Percentiles rank a stretch among this genome's conserved stretches.
Evolutionary conservation across 495 filamentous ascomycete genomes (phyloP).

Genomic region (Penicillium angulare): DNA sequence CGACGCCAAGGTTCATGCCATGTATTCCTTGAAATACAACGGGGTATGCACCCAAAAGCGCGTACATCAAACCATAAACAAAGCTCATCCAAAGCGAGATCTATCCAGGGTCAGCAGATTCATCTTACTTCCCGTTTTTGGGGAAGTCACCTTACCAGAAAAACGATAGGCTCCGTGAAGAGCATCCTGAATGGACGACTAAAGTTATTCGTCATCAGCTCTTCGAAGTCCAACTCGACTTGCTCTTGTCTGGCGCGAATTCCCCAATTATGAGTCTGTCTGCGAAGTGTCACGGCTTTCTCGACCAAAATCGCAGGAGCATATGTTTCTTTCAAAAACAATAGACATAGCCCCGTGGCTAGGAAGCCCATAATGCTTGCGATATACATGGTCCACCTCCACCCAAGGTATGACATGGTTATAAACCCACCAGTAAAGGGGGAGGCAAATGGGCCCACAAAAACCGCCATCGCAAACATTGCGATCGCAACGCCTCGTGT

Average conservation of each 20-base stretch:
- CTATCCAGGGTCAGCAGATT: slow-evolving; percentile 24
- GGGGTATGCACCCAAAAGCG: slow-evolving; percentile 39
- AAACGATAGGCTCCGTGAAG: slow-evolving; percentile 42
- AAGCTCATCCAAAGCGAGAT: slow-evolving; percentile 49
- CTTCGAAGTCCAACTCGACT: slow-evolving; percentile 41
- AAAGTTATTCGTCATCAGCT: slow-evolving; percentile 42
- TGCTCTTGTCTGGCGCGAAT: slow-evolving; percentile 50
- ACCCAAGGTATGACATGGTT: slow-evolving; percentile 40
- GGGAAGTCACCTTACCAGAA: slow-evolving; percentile 8
- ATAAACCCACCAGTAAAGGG: slow-evolving; percentile 50
- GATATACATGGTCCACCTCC: slow-evolving; percentile 51
- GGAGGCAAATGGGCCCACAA: slow-evolving; percentile 47
- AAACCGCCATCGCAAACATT: slow-evolving; percentile 51
- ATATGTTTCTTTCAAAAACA: slow-evolving; percentile 41
- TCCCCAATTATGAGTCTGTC: slow-evolving; percentile 48
- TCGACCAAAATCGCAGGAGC: slow-evolving; percentile 36
- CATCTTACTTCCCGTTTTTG: too few species aligned
- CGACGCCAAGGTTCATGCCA: slow-evolving; percentile 38
- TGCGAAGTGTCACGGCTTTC: slow-evolving; percentile 40
- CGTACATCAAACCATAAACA: slow-evolving; percentile 46
- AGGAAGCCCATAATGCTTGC: slow-evolving; percentile 40
- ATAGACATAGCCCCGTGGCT: slow-evolving; percentile 22
- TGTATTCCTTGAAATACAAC: slow-evolving; percentile 39
- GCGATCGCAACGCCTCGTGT: slow-evolving; percentile 48
- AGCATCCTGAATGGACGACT: slow-evolving; percentile 47